Conservation (phyloP, 192 early-diverging fungal species). For the Coemansia sp. region DNA sequence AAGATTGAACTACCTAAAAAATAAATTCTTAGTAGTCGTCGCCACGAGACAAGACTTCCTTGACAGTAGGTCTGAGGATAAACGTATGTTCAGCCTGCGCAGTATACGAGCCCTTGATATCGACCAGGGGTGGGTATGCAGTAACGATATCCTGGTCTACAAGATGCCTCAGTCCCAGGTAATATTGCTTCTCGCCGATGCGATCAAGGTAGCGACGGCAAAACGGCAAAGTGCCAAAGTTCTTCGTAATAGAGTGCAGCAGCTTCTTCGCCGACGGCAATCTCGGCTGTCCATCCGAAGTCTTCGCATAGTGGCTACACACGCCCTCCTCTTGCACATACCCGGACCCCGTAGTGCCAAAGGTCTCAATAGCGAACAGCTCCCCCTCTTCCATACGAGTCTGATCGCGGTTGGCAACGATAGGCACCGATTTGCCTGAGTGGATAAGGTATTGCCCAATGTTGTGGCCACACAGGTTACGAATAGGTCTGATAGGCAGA, state of each 20-base stretch:
- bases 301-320: constrained; percentile 86
- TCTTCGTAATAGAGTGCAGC: constrained; percentile 62
- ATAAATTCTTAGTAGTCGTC: constrained; percentile 61
- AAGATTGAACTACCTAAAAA: neutral
- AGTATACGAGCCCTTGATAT: constrained; percentile 84
- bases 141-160: constrained; percentile 81
- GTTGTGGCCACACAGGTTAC: constrained; percentile 96
- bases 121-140: constrained; percentile 86
- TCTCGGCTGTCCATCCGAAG: constrained; percentile 46
- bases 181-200: constrained; percentile 87
- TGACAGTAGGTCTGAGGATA: constrained; percentile 82
- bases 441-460: constrained; percentile 93
- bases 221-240: constrained; percentile 94
- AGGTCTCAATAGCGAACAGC: constrained; percentile 95
- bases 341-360: constrained; percentile 91
- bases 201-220: constrained; percentile 96
- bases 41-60: constrained; percentile 78
- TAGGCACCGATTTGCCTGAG: constrained; percentile 92
- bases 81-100: constrained; percentile 98
- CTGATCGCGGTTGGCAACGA: constrained; percentile 81
- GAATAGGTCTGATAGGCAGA: constrained; percentile 85
- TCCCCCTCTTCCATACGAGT: constrained; percentile 97
- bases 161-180: constrained; percentile 79
- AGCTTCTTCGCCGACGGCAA: constrained; percentile 45
- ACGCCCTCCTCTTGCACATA: constrained; percentile 88